Base-by-base conservation (phyloP, 805 yeast species). In the Myxozyma sirexii region DNA sequence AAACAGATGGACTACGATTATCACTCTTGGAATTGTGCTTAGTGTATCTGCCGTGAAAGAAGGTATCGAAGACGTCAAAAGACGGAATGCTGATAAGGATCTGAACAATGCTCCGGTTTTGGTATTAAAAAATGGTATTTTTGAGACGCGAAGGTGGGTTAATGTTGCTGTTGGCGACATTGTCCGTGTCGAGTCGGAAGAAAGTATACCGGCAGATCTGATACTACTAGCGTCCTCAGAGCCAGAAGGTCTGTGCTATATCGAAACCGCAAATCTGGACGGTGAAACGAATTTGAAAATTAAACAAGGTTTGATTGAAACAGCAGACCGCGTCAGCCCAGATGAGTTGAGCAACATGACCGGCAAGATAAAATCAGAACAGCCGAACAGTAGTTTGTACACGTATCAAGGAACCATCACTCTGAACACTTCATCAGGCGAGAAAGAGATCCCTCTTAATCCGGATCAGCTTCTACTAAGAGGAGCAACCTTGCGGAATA, bases 211-310 rank as follows among this genome's bases (percentile, higher is more conserved):
- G 0, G 98, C 99, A 0, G 99, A 94, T 76, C 69, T 94, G 57
- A 79, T 93, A 17, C 74, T 96, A 17, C 72, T 94, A 35, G 84
- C 94, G 24, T 90, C 97, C 0, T 93, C 98, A 0, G 99, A 94
- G 73, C 99, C 99, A 0, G 98, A 93, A 74, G 99, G 99, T 1
- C 79, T 94, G 62, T 96, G 99, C 73, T 94, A 94, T 69, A 90
- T 96, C 57, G 99, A 94, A 74, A 94, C 99, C 0, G 97, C 99
- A 0, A 94, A 94, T 70, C 78, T 94, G 67, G 99, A 94, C 74
- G 99, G 99, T 58, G 99, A 94, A 73, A 96, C 99, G 0, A 94
- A 94, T 72, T 79, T 94, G 69, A 94, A 94, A 71, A 94, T 94
- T 71, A 96, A 96, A 70, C 98, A 94, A 72, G 84, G 97, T 0